A percentile compares a stretch with the other conserved stretches of the same genome.
phyloP scores from a whole-genome alignment of 768 basidiomycete genomes.

The Rhodosporidiobolus sp. region DNA sequence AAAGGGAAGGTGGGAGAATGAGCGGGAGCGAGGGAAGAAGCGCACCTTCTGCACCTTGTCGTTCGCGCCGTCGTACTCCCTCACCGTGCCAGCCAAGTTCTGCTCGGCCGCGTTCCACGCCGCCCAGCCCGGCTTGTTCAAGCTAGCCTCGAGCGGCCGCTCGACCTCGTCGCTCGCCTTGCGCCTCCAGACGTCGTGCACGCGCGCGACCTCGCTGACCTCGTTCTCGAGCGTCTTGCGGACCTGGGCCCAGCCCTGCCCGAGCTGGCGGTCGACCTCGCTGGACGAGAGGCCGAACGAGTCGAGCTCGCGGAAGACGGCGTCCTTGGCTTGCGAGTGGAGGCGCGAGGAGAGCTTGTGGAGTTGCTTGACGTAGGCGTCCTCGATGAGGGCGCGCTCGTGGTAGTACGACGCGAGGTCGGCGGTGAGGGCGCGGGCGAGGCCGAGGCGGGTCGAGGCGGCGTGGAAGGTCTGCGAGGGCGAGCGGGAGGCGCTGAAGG shows the following conservation, averaged over 20 bases:
- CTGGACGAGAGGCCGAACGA: background rate
- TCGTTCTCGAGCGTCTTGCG: conserved; percentile 24
- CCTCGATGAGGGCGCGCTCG: conserved; percentile 44
- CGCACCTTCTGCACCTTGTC: conserved; percentile 38
- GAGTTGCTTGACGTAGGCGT: conserved; percentile 36
- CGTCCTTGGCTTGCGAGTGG: conserved; percentile 6
- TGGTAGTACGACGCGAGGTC: conserved; percentile 33
- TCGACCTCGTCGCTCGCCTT: conserved; percentile 28
- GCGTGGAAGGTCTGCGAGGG: conserved; percentile 26
- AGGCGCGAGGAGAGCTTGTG: conserved; percentile 16
- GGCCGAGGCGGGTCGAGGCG: conserved; percentile 13
- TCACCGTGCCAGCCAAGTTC: conserved; percentile 3
- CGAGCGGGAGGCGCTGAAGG: conserved; percentile 17
- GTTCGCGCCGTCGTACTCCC: conserved; percentile 29
- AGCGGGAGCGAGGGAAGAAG: too few relatives aligned
- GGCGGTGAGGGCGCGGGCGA: conserved; percentile 27
- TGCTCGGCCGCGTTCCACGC: conserved; percentile 16
- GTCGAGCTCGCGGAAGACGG: conserved; percentile 16
- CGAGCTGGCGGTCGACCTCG: conserved; percentile 11
- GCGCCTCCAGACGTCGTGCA: conserved; percentile 27
- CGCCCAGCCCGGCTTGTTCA: conserved; percentile 32
- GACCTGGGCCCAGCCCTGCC: background rate
- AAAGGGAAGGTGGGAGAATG: background rate
- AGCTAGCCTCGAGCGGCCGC: conserved; percentile 13
- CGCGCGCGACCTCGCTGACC: conserved; percentile 12